Base-by-base conservation (phyloP, 148 eudicot species). In the Arctostaphylos glauca region DNA sequence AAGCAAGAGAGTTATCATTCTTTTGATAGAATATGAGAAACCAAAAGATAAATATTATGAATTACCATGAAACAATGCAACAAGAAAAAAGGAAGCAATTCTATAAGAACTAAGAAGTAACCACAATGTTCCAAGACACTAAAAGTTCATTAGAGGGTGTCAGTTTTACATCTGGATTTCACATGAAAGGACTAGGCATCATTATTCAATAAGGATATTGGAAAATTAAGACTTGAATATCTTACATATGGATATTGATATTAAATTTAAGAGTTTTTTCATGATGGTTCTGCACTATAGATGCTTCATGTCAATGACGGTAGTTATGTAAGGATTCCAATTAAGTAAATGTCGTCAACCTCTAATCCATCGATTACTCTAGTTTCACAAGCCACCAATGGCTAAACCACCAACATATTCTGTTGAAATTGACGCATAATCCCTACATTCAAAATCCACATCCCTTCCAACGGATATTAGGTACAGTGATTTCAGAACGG, bases 101-200 rank as follows among this genome's bases (percentile, higher is more conserved):
- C 72, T 43, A n/a, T 64, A 64, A 64, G 41, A 64, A 62, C 10
- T n/a, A 77, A 77, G 19, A 23, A 54, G 64, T 79, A 47, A 66
- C 72, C 66, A n/a, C 31, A 10, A 3, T 3, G 6, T 78, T 19
- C 16, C n/a, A 43, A 44, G 16, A 43, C 21, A 4, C 19, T n/a
- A 78, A 59, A 56, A 15, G 14, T 19, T 18, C 64, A 44, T 8
- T 16, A 44, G 13, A 72, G 21, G 9, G 49, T 58, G 43, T 5
- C 31, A 78, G n/a, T 58, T 41, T 16, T n/a, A 75, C n/a, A 1
- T 59, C 18, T 43, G 38, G 21, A 18, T 9, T 44, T 58, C 47
- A 44, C 10, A 19, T 48, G 5, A 50, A 64, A 13, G 70, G 16
- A 52, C 16, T n/a, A 23, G 59, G 9, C 14, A 52, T n/a, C 56